Evolutionary conservation across 108 stramenopile genomes (phyloP).

Genomic region (Aurantiochytrium sp.): DNA sequence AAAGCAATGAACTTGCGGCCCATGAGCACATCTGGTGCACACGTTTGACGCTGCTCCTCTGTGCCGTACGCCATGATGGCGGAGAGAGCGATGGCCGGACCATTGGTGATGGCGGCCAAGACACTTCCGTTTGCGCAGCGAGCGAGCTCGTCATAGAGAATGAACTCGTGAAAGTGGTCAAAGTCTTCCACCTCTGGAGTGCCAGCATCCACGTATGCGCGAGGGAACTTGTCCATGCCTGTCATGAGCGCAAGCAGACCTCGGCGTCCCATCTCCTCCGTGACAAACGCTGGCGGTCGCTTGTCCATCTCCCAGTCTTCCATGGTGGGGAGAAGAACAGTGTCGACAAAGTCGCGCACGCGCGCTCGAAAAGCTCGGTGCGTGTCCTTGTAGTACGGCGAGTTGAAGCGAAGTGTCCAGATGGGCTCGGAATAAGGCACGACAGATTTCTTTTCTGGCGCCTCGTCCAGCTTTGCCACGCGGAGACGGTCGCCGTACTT

Average conservation of each 20-base stretch:
- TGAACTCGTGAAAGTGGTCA: slow-evolving; percentile 3
- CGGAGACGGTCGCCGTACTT: neutral
- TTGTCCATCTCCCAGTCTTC: slow-evolving; percentile 5
- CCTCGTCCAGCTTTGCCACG: neutral
- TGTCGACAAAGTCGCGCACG: neutral
- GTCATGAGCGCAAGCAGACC: neutral
- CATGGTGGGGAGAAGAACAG: neutral
- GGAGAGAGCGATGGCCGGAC: neutral
- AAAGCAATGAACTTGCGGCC: neutral
- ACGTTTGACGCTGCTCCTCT: neutral
- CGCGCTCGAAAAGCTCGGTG: neutral
- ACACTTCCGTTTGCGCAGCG: neutral
- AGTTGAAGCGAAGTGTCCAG: neutral
- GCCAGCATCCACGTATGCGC: neutral
- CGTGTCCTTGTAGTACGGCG: neutral
- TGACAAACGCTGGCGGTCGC: neutral
- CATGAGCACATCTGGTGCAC: neutral
- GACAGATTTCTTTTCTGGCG: neutral
- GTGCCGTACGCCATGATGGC: neutral
- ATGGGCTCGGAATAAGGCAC: neutral
- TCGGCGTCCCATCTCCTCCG: neutral
- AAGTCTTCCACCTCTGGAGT: neutral
- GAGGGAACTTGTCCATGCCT: neutral
- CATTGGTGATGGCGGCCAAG: neutral
- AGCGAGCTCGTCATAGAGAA: slow-evolving; percentile 3